These are phyloP conservation scores for Metschnikowia santaceciliae DNA, from an alignment of 805 yeast genomes.

Conservation along the genomic window DNA sequence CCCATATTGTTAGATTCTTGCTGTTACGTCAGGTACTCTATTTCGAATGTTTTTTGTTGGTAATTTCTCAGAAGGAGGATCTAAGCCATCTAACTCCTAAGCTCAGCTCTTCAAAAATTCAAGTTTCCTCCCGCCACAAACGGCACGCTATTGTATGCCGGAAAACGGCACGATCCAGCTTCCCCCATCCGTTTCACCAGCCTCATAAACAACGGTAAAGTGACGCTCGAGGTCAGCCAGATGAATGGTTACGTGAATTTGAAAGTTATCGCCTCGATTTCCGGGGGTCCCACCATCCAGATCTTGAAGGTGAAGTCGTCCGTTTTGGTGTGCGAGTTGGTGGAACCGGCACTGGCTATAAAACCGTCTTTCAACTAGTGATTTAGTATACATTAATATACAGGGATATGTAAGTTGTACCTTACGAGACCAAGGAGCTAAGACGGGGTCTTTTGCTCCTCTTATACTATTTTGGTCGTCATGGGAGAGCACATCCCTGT, in stretches of 20 bases:
- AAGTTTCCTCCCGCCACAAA: conserved; percentile 15
- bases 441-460: no score
- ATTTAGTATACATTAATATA: no score
- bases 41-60: no score
- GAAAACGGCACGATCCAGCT: conserved; percentile 29
- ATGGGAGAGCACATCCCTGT: no score
- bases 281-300: conserved; percentile 5
- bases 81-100: conserved; percentile 11
- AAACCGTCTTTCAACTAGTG: no score
- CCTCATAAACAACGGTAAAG: conserved; percentile 32
- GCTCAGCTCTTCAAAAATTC: conserved; percentile 24
- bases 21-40: no score
- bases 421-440: no score
- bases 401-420: no score
- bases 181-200: conserved; percentile 32
- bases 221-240: conserved; percentile 16
- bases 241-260: background rate
- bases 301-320: conserved; percentile 7
- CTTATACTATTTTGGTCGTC: no score
- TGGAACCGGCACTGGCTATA: no score
- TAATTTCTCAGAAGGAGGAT: no score
- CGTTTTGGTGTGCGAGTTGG: conserved; percentile 4
- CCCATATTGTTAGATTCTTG: no score
- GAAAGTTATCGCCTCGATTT: conserved; percentile 9
- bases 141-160: conserved; percentile 25